Evolutionary conservation across 257 asterid genomes (phyloP).

Genomic region (Solanum pinnatisectum): DNA sequence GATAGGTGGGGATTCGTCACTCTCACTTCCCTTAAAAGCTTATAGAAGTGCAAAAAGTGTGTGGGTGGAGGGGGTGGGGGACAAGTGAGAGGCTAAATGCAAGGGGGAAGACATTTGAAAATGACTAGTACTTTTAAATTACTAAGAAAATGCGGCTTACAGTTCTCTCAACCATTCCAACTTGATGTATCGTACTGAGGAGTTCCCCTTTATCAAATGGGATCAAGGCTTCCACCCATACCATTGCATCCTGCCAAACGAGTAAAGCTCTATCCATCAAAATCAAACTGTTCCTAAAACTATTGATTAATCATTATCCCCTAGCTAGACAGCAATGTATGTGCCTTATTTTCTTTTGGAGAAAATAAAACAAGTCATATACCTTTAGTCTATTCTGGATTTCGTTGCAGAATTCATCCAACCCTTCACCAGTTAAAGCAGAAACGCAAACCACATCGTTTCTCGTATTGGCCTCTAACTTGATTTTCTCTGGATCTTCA

Average conservation of each 20-base stretch:
- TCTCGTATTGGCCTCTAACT: slow-evolving; percentile 47
- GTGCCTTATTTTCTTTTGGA: background rate
- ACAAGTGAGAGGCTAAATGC: background rate
- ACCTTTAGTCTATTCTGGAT: slow-evolving; percentile 84
- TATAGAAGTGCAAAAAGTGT: background rate
- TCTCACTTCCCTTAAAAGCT: background rate
- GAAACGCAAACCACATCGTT: slow-evolving; percentile 72
- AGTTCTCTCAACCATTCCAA: slow-evolving; percentile 79
- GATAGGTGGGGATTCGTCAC: background rate
- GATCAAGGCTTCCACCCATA: slow-evolving; percentile 94
- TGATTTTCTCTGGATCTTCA: slow-evolving; percentile 47
- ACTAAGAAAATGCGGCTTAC: slow-evolving; percentile 31
- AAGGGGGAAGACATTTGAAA: background rate
- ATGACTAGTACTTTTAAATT: background rate
- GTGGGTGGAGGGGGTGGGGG: background rate
- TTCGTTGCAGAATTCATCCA: slow-evolving; percentile 78
- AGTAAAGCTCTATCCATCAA: background rate
- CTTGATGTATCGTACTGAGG: slow-evolving; percentile 78
- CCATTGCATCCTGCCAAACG: slow-evolving; percentile 69
- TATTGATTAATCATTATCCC: background rate
- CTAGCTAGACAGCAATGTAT: background rate
- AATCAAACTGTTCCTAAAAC: background rate
- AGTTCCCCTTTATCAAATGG: slow-evolving; percentile 96
- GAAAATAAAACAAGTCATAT: background rate
- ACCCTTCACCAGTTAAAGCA: slow-evolving; percentile 93